Evolutionary conservation across 1,139 yeast genomes (phyloP).

Genomic region (Saccharomyces uvarum): DNA sequence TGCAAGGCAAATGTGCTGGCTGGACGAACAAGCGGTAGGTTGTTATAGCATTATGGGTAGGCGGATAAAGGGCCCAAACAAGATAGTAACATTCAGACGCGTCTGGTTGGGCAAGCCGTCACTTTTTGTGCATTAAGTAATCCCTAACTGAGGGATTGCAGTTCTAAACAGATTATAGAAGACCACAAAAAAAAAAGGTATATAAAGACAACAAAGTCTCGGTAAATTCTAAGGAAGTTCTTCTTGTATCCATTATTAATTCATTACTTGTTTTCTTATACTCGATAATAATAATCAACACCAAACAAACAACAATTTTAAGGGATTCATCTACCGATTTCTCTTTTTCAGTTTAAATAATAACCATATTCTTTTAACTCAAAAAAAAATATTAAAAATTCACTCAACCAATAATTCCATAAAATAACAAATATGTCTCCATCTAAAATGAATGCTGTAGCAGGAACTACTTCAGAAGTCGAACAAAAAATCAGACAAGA

Average conservation of each 20-base stretch:
- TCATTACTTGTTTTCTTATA: neutral
- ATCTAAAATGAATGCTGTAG: constrained; percentile 14
- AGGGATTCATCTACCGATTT: neutral
- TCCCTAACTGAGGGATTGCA: neutral
- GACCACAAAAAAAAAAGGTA: neutral
- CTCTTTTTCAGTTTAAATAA: neutral
- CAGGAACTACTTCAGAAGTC: constrained; percentile 12
- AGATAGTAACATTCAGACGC: neutral
- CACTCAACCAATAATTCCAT: neutral
- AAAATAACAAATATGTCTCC: constrained; percentile 18
- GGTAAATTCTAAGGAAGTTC: neutral
- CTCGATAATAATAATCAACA: neutral
- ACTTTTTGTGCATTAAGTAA: neutral
- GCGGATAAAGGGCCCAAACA: neutral
- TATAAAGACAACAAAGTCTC: neutral
- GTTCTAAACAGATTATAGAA: neutral
- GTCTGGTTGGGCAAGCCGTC: neutral
- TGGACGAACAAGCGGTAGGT: neutral
- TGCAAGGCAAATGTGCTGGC: neutral
- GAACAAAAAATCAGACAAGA: constrained; percentile 30
- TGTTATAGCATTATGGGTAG: neutral
- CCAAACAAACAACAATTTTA: neutral
- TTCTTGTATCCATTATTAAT: neutral
- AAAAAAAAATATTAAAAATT: neutral
- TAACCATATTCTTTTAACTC: neutral